Base-by-base conservation (phyloP, 225 moss, liverwort and hornwort genomes). In the Takakia lepidozioides region DNA sequence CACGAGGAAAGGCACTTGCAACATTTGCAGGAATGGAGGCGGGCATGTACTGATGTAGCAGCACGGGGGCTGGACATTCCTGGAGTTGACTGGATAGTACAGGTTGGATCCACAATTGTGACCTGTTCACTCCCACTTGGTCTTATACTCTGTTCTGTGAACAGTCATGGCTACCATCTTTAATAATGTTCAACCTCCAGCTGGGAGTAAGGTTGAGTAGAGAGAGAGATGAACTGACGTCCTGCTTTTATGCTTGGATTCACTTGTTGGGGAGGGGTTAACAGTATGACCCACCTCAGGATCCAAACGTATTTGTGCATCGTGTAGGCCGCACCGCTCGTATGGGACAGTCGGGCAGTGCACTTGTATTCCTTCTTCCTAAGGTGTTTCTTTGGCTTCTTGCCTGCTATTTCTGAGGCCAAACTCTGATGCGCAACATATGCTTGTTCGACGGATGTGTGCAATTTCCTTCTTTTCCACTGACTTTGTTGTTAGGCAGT, bases 241-340 rank as follows among this genome's bases (percentile, higher is more conserved):
- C n/a, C 37, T 49, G 49, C 2, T 6, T 22, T 50, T 62, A n/a
- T n/a, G n/a, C 3, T 23, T 23, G 24, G 8, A 11, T 52, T 3
- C 18, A 20, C 10, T 3, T 58, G n/a, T 13, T 23, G 13, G 24
- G 8, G 20, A 32, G 2, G 16, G 21, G 11, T 3, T 58, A 10
- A 10, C 82, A 98, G 95, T 98, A 85, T 62, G 95, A 98, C 64
- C 95, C 95, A 47, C 95, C 95, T 24, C 95, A 98, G 78, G 95
- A 98, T 72, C 95, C 95, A 20, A 98, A 91, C 69, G 95, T 98
- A 21, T 98, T 98, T 65, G 90, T 98, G 36, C 95, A 98, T 63
- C 87, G 95, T 29, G 91, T 98, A 25, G 95, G 95, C 60, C 91
- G 95, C 56, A 98, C 95, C 43, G 95, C 95, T 50, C 80, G 95